Base-by-base conservation (phyloP, 805 yeast genomes). In the Yarrowia sp. region DNA sequence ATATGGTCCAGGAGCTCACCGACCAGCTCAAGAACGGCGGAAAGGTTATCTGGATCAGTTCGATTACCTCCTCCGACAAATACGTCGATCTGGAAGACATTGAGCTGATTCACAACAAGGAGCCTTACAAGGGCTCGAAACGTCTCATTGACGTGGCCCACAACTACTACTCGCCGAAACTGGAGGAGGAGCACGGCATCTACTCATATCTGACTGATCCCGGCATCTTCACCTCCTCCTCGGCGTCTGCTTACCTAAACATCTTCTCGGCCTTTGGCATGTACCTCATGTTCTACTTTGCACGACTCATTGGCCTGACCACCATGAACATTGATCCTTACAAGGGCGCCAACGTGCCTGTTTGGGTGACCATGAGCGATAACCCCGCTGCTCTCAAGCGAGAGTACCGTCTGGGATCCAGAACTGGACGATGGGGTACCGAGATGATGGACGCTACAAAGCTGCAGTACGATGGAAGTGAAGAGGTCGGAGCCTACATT, bases 101-200 rank as follows among this genome's bases (percentile, higher is more conserved):
- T 48, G 91, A 92, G 76, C 80, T 93, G 70, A 72, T 91, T 46
- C 76, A 83, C 72, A 82, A 89, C 16, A 82, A 82, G 59, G 86
- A 84, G 63, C 87, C 97, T 8, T 95, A 95, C 76, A 98, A 94
- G 77, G 97, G 97, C 11, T 92, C 98, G 1, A 95, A 95, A 75
- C 82, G 97, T 74, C 80, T 89, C 72, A 88, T 94, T 48, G 98
- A 95, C 77, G 82, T 93, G 68, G 78, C 92, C 50, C 98, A 94
- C 78, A 77, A 85, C 52, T 92, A 90, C 9, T 85, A 92, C 1
- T 90, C 85, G 77, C 76, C 84, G 70, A 72, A 79, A 19, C 79
- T 91, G 74, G 74, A 75, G 35, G 73, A 79, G 40, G 73, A 83
- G 12, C 75, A 83, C 65, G 89, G 88, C 1, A 85, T 94, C 61